Evolutionary conservation across 2,329 filamentous ascomycete species (phyloP).

Genomic region (Celoporthe dispersa): DNA sequence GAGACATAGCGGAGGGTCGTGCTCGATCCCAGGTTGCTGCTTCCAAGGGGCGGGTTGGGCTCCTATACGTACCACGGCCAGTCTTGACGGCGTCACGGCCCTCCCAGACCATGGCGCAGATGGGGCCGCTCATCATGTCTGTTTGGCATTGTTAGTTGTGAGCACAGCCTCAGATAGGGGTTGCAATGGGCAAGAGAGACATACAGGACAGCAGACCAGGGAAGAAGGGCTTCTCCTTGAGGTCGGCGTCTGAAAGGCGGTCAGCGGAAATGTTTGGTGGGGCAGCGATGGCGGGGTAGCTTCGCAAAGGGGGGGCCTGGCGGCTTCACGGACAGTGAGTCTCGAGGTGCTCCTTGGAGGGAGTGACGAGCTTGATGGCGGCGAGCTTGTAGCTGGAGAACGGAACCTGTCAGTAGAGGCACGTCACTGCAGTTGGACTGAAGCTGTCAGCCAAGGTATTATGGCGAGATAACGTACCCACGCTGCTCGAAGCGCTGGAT

Average conservation of each 20-base stretch:
- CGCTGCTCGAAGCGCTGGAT: slow-evolving; percentile 97
- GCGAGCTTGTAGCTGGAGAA: slow-evolving; percentile 87
- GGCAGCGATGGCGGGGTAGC: slow-evolving; percentile 27
- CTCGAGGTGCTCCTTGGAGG: slow-evolving; percentile 95
- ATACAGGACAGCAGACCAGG: slow-evolving; percentile 86
- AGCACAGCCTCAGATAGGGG: background rate
- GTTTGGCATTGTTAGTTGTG: slow-evolving; percentile 33
- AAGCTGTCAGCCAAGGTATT: background rate
- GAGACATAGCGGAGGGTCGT: no score
- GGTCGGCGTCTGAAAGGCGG: slow-evolving; percentile 70
- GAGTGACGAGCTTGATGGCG: slow-evolving; percentile 92
- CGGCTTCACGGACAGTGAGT: slow-evolving; percentile 72
- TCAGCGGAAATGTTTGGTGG: slow-evolving; percentile 36
- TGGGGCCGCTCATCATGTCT: slow-evolving; percentile 98
- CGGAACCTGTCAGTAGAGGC: slow-evolving; percentile 18
- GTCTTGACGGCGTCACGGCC: slow-evolving; percentile 99
- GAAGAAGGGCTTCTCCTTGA: slow-evolving; percentile 97
- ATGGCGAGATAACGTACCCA: slow-evolving; percentile 62
- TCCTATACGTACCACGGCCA: slow-evolving; percentile 72
- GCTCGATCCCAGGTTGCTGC: slow-evolving; percentile 2
- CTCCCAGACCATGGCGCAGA: slow-evolving; percentile 99
- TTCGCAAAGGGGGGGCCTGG: slow-evolving; percentile 16
- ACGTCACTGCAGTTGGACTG: slow-evolving; percentile 15
- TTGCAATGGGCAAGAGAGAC: slow-evolving; percentile 36
- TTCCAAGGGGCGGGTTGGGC: background rate